Evolutionary conservation across 1,139 yeast species (phyloP).

Genomic region (Suhomyces bokatorum): DNA sequence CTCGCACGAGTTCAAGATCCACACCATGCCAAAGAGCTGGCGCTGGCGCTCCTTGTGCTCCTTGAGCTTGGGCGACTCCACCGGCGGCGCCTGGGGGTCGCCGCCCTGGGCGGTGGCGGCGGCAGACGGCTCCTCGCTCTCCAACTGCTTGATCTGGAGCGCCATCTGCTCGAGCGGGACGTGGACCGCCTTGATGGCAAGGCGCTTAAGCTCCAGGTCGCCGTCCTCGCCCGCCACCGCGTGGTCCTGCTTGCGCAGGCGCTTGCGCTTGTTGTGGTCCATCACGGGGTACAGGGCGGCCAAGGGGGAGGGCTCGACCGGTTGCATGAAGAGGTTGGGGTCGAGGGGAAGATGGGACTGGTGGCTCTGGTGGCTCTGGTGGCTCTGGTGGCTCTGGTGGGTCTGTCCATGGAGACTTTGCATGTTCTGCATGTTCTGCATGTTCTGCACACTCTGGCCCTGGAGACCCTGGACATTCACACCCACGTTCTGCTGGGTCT

Average conservation of each 20-base stretch:
- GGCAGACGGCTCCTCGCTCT: constrained; percentile 28
- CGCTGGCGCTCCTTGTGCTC: constrained; percentile 58
- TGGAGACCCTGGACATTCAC: no score
- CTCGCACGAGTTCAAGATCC: constrained; percentile 74
- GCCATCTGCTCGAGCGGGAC: constrained; percentile 55
- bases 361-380: constrained; percentile 10
- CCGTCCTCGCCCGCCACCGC: constrained; percentile 44
- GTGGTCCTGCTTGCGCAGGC: constrained; percentile 36
- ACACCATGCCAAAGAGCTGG: constrained; percentile 79
- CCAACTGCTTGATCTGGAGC: constrained; percentile 46
- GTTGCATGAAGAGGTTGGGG: not conserved
- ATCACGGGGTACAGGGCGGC: not conserved
- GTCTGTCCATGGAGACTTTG: constrained; percentile 9
- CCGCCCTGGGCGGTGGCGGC: not conserved
- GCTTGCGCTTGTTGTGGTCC: constrained; percentile 21
- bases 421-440: no score
- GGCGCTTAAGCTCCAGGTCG: constrained; percentile 48
- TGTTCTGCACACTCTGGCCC: no score
- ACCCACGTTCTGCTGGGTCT: no score
- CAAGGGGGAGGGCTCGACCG: not conserved
- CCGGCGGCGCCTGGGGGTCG: not conserved
- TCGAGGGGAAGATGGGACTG: constrained; percentile 12
- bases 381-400: constrained; percentile 11
- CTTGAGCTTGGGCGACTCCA: constrained; percentile 12
- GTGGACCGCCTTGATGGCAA: constrained; percentile 46